Evolutionary conservation across 2,329 filamentous ascomycete genomes (phyloP).

Genomic region (Xylariomycetidae sp.): DNA sequence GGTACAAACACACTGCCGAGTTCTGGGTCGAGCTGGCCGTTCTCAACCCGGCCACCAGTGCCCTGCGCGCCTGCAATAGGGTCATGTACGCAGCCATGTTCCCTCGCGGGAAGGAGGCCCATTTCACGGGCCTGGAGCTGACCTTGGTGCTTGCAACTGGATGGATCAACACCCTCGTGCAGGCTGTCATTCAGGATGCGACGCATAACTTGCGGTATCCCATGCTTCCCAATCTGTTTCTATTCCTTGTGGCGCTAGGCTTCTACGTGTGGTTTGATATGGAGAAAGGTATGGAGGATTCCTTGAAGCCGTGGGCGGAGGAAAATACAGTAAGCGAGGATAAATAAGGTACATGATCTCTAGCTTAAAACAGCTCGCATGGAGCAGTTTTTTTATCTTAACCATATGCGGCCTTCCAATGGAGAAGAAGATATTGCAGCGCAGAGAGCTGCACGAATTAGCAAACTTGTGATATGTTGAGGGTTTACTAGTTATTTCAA

Average conservation of each 20-base stretch:
- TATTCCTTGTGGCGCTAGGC: constrained; percentile 5
- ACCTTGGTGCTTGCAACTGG: constrained; percentile 9
- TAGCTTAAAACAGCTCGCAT: no score
- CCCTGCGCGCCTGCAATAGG: constrained; percentile 9
- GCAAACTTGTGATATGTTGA: no score
- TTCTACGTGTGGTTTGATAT: constrained; percentile 12
- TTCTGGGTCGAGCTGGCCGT: constrained; percentile 11
- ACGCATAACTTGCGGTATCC: constrained; percentile 14
- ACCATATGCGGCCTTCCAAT: no score
- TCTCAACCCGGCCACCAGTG: constrained; percentile 9
- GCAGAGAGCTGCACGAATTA: no score
- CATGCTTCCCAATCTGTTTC: constrained; percentile 10
- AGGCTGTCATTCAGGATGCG: constrained; percentile 10
- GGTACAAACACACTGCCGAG: constrained; percentile 9
- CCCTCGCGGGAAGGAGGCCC: constrained; percentile 10
- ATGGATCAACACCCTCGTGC: constrained; percentile 11
- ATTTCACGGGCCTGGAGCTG: constrained; percentile 10
- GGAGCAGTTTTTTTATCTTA: no score
- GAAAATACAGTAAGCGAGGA: neutral
- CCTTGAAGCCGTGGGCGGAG: constrained; percentile 8
- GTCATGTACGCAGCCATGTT: constrained; percentile 11
- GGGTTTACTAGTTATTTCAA: no score
- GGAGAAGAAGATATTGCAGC: no score
- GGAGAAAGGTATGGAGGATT: constrained; percentile 12
- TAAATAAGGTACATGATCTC: neutral